Evolutionary conservation across 2,329 filamentous ascomycete species (phyloP).

Genomic region (Colletotrichum sublineola): DNA sequence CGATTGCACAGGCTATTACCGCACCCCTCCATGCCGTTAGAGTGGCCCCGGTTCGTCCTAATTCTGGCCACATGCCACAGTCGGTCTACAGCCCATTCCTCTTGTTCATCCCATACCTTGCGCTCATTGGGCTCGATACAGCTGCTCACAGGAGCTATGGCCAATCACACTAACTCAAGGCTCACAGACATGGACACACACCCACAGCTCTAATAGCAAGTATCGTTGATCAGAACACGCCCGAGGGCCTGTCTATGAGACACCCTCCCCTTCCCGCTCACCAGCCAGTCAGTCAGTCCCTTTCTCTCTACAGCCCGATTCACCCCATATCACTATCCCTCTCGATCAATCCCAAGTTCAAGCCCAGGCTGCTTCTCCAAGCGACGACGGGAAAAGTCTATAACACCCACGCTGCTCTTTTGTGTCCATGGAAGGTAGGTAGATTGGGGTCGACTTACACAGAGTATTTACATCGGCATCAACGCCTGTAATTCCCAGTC

Average conservation of each 20-base stretch:
- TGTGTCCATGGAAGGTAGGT: background rate
- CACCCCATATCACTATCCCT: background rate
- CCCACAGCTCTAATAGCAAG: background rate
- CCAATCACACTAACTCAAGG: conserved; percentile 43
- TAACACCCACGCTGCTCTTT: background rate
- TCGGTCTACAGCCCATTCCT: conserved; percentile 31
- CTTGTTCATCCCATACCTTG: conserved; percentile 34
- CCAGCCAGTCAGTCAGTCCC: background rate
- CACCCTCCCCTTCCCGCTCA: background rate
- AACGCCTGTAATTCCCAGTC: background rate
- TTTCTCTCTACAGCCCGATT: background rate
- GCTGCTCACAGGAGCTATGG: conserved; percentile 39
- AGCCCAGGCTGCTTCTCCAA: conserved; percentile 11
- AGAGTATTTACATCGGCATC: background rate
- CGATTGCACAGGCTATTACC: conserved; percentile 40
- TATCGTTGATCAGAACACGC: conserved; percentile 6
- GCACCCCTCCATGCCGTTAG: conserved; percentile 42
- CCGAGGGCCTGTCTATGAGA: background rate
- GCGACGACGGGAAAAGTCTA: background rate
- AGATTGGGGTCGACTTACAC: conserved; percentile 21
- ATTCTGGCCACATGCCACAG: conserved; percentile 41
- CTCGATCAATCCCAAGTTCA: conserved; percentile 8
- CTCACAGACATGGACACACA: conserved; percentile 36
- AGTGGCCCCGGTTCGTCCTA: conserved; percentile 30
- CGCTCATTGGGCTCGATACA: conserved; percentile 41